phyloP scores from a whole-genome alignment of 768 basidiomycete genomes.

The Ephemerocybe angulata region DNA sequence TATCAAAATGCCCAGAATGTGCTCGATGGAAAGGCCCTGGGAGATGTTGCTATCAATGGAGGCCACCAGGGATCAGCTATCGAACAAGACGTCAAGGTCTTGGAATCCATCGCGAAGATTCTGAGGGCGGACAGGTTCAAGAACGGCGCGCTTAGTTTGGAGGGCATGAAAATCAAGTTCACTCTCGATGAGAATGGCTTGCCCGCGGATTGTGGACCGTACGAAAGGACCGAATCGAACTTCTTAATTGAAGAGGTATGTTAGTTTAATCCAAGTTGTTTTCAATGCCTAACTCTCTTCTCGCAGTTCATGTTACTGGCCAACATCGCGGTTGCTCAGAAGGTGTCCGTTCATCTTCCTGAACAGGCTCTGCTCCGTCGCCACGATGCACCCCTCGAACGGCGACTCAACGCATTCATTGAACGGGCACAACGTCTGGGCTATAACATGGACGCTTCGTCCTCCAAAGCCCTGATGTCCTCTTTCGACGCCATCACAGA shows the following conservation, averaged over 20 bases:
- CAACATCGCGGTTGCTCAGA: constrained; percentile 87
- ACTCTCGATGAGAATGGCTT: constrained; percentile 72
- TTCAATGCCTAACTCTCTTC: constrained; percentile 6
- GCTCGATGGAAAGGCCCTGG: constrained; percentile 68
- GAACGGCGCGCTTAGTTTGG: constrained; percentile 71
- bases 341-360: constrained; percentile 89
- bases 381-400: constrained; percentile 89
- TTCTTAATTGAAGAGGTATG: constrained; percentile 84
- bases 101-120: constrained; percentile 69
- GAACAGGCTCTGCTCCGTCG: constrained; percentile 96
- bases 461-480: constrained; percentile 76
- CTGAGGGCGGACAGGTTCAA: constrained; percentile 72
- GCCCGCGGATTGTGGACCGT: constrained; percentile 74
- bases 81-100: constrained; percentile 68
- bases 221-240: constrained; percentile 68
- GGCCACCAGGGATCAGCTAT: constrained; percentile 61
- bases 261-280: not conserved
- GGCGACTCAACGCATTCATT: constrained; percentile 75
- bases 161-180: constrained; percentile 72
- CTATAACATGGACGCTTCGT: constrained; percentile 74
- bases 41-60: constrained; percentile 46
- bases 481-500: constrained; percentile 76
- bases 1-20: constrained; percentile 80
- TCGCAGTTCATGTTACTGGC: constrained; percentile 88
- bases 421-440: constrained; percentile 84